A percentile compares a stretch with the other conserved stretches of the same genome.
phyloP scores from a whole-genome alignment of 306 rosid genomes.

The Biancaea sappan region DNA sequence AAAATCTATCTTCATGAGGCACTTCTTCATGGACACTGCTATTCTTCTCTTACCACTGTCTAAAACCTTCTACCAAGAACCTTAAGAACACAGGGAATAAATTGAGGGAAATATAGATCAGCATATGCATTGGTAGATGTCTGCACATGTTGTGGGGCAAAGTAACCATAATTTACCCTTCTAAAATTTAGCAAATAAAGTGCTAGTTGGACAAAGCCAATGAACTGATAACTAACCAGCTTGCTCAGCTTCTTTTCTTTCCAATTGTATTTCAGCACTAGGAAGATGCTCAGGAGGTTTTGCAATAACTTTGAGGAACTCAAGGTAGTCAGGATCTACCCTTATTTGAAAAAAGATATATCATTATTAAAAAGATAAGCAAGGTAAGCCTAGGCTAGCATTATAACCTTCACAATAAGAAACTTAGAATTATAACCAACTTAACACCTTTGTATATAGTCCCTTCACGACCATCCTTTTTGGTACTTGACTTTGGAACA shows the following conservation, averaged over 20 bases:
- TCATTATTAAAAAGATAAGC: slow-evolving; percentile 7
- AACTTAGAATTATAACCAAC: neutral
- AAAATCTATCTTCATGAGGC: slow-evolving; percentile 14
- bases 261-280: slow-evolving; percentile 97
- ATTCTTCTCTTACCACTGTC: neutral
- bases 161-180: neutral
- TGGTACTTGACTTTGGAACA: slow-evolving; percentile 57
- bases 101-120: neutral
- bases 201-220: neutral
- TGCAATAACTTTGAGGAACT: slow-evolving; percentile 85
- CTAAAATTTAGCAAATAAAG: neutral
- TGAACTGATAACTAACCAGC: slow-evolving; percentile 66
- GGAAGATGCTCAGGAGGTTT: slow-evolving; percentile 92
- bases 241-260: slow-evolving; percentile 96
- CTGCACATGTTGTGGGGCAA: neutral
- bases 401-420: neutral
- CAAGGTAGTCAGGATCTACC: slow-evolving; percentile 91
- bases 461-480: slow-evolving; percentile 94
- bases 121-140: neutral
- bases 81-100: slow-evolving; percentile 3
- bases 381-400: neutral
- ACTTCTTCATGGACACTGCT: neutral
- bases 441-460: slow-evolving; percentile 76
- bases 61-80: slow-evolving; percentile 20
- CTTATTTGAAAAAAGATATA: neutral